Conservation (phyloP, 1,284 basidiomycete genomes). For the Moesziomyces sp. region DNA sequence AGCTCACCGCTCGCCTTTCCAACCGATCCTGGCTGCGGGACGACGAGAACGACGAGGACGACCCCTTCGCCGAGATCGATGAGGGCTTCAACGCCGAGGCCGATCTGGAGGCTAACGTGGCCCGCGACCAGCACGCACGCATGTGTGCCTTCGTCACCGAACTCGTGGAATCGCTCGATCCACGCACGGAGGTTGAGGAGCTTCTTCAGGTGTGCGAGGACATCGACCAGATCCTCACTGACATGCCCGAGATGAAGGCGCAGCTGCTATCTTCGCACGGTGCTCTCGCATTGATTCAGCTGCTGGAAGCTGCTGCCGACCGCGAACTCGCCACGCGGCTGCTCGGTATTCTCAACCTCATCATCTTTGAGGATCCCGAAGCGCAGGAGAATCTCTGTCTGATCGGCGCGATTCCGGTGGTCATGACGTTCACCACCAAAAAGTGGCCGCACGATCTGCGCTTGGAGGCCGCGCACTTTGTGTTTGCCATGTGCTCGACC, state of each 20-base stretch:
- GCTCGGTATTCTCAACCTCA: constrained; percentile 87
- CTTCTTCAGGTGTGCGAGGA: constrained; percentile 86
- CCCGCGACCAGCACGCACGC: constrained; percentile 73
- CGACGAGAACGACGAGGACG: constrained; percentile 55
- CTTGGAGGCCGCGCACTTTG: constrained; percentile 93
- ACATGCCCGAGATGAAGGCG: constrained; percentile 85
- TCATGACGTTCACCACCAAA: constrained; percentile 86
- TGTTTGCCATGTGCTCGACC: constrained; percentile 88
- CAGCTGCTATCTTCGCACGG: constrained; percentile 92
- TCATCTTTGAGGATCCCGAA: constrained; percentile 84
- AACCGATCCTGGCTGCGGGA: constrained; percentile 57
- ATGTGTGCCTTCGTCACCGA: constrained; percentile 82
- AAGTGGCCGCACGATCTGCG: constrained; percentile 92
- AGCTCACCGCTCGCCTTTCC: constrained; percentile 56
- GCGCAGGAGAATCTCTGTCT: constrained; percentile 94
- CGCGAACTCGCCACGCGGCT: constrained; percentile 85
- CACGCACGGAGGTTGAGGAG: constrained; percentile 81
- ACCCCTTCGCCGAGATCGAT: constrained; percentile 61
- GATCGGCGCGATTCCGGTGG: constrained; percentile 73
- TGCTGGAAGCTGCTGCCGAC: constrained; percentile 82
- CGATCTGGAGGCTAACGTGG: constrained; percentile 61
- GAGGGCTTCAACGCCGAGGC: constrained; percentile 56
- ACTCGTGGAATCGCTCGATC: constrained; percentile 85
- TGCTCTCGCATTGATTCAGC: constrained; percentile 91
- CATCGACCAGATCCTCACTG: constrained; percentile 81